Evolutionary conservation across 495 filamentous ascomycete species (phyloP).

Genomic region (Neurospora sp.): DNA sequence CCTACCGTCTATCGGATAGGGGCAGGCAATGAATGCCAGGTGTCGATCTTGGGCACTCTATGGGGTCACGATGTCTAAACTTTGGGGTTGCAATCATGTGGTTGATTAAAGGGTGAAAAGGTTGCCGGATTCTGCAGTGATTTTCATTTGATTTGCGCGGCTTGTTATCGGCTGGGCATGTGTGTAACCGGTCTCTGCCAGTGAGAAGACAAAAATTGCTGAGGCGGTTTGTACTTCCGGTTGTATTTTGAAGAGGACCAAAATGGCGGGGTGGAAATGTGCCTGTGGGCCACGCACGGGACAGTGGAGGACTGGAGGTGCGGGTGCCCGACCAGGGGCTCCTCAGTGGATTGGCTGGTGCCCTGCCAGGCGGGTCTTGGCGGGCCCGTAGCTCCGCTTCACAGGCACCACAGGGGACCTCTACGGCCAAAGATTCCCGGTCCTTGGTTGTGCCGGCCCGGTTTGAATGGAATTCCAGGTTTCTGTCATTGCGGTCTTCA

Average conservation of each 20-base stretch:
- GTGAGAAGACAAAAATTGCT: background rate
- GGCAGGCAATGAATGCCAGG: background rate
- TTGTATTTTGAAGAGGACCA: background rate
- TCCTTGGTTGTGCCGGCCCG: background rate
- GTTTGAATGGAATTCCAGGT: background rate
- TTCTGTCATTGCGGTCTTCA: background rate
- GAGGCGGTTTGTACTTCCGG: background rate
- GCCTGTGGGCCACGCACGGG: too few species aligned
- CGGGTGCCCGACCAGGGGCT: background rate
- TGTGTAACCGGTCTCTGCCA: background rate
- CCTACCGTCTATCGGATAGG: background rate
- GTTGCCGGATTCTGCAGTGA: conserved; percentile 9
- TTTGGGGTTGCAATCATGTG: background rate
- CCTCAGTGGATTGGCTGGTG: background rate
- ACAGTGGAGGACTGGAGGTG: background rate
- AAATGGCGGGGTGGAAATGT: background rate
- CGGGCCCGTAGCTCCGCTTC: background rate
- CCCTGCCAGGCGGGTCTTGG: background rate
- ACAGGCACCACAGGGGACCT: background rate
- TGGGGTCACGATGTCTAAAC: too few species aligned
- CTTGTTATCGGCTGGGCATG: background rate
- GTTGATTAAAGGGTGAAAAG: background rate
- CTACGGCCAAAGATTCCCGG: background rate
- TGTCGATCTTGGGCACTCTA: background rate
- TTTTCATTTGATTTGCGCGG: conserved; percentile 4